phyloP scores from a whole-genome alignment of 139 green algal genomes.

The Chlamydomonas sphaeroides region DNA sequence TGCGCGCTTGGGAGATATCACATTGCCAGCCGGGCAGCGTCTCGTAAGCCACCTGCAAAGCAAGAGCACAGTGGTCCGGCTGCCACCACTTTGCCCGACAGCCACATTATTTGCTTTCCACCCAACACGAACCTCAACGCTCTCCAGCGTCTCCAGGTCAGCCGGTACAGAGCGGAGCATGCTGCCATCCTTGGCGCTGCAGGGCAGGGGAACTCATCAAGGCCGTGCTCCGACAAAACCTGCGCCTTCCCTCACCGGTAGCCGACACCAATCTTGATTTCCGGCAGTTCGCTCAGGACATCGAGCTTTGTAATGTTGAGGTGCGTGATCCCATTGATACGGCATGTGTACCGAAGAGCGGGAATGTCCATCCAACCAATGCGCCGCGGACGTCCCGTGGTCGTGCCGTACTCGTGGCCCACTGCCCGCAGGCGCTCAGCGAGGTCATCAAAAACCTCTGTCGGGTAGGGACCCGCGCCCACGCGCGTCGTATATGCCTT shows the following conservation, averaged over 20 bases:
- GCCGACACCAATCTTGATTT: constrained; percentile 85
- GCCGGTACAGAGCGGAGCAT: constrained; percentile 73
- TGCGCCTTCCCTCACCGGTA: constrained; percentile 54
- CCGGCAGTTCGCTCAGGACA: constrained; percentile 83
- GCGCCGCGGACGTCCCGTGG: constrained; percentile 93
- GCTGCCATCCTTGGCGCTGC: constrained; percentile 54
- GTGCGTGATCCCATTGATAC: constrained; percentile 93
- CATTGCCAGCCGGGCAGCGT: constrained; percentile 92
- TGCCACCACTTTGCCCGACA: no score
- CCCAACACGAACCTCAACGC: constrained; percentile 72
- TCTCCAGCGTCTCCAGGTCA: constrained; percentile 77
- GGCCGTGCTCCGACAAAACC: no score
- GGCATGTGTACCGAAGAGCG: constrained; percentile 84
- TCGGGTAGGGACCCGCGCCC: constrained; percentile 96
- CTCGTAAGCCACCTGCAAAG: constrained; percentile 89
- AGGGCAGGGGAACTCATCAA: no score
- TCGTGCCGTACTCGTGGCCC: constrained; percentile 96
- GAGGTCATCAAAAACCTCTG: constrained; percentile 90
- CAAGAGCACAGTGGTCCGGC: no score
- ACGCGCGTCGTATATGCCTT: constrained; percentile 99
- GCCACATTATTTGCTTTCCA: no score
- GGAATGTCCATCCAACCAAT: constrained; percentile 99
- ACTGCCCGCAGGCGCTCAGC: constrained; percentile 87
- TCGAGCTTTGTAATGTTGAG: constrained; percentile 99
- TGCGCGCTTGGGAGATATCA: constrained; percentile 81